Base-by-base conservation (phyloP, 78 protist species). In the Protostelium mycophagum region DNA sequence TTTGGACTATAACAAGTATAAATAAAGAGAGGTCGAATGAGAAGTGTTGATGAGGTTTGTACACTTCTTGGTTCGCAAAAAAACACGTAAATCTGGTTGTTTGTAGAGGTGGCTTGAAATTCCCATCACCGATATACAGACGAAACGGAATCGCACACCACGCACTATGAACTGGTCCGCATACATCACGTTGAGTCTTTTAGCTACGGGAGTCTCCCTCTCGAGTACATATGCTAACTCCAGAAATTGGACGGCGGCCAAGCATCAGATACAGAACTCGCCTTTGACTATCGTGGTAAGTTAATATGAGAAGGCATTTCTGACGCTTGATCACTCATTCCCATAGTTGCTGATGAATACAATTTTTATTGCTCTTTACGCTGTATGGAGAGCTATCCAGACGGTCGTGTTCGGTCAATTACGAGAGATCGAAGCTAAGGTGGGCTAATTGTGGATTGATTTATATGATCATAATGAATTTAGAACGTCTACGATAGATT, bases 401-500 rank as follows among this genome's bases (percentile, higher is more conserved):
- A 25, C 16, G 73, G 16, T 51, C 73, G 73, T 51, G 73, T 51
- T 51, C 73, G 73, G 73, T 51, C 73, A 51, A 51, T 16, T 51
- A 25, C 73, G 73, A 5, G 73, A 51, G 5, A 51, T 51, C 5
- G 73, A 51, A 51, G 73, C 73, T 16, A 51, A 51, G 73, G 73
- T 51, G 73, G 16, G 5, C 5, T 51, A 51, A 25, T 51, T 16
- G 16, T 16, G n/a, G 73, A 51, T 25, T 5, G 16, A 51, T 51
- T 25, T 51, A 51, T 16, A 16, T 51, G 73, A 88, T 34, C 38
- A 31, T 16, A 89, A 36, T 38, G 91, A 87, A 36, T 85, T 25
- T 1, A 93, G 95, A 89, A 90, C 31, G 90, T 90, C 31, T 90
- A 63, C 83, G 95, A 93, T n/a, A 73, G 95, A 84, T 87, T 93